A percentile compares a stretch with the other conserved stretches of the same genome.
Evolutionary conservation across 2,329 filamentous ascomycete genomes (phyloP).

Genomic region (Neofusicoccum sp.): DNA sequence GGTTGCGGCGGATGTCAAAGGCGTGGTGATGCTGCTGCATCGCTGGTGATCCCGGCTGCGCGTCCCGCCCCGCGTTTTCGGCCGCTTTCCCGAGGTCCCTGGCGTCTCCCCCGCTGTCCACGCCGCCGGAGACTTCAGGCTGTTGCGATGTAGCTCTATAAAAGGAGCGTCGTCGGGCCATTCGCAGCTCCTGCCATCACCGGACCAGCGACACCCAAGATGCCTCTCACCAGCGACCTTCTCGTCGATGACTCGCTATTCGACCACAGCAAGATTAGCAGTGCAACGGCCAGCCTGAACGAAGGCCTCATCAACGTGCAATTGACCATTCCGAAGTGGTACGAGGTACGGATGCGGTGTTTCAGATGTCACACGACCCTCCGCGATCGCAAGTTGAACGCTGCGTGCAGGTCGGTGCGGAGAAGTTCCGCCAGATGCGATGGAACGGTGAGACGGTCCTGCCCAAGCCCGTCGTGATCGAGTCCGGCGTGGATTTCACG

Average conservation of each 20-base stretch:
- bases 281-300: neutral
- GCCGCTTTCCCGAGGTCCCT: conserved; percentile 2
- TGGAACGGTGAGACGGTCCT: conserved; percentile 54
- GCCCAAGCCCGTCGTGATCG: conserved; percentile 47
- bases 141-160: neutral
- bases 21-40: neutral
- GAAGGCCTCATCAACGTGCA: neutral
- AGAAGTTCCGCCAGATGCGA: conserved; percentile 54
- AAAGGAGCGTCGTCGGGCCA: neutral
- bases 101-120: neutral
- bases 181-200: neutral
- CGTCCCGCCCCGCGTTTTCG: conserved; percentile 10
- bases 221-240: conserved; percentile 11
- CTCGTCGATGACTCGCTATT: conserved; percentile 8
- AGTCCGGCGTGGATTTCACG: conserved; percentile 45
- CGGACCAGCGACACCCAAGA: neutral
- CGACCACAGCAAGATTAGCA: conserved; percentile 1
- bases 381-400: neutral
- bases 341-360: conserved; percentile 12
- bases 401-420: conserved; percentile 47
- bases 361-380: neutral
- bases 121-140: neutral
- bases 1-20: neutral
- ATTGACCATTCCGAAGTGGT: conserved; percentile 5
- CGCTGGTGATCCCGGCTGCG: neutral